Evolutionary conservation across 129 eudicot species (phyloP).

Genomic region (Tanacetum coccineum): DNA sequence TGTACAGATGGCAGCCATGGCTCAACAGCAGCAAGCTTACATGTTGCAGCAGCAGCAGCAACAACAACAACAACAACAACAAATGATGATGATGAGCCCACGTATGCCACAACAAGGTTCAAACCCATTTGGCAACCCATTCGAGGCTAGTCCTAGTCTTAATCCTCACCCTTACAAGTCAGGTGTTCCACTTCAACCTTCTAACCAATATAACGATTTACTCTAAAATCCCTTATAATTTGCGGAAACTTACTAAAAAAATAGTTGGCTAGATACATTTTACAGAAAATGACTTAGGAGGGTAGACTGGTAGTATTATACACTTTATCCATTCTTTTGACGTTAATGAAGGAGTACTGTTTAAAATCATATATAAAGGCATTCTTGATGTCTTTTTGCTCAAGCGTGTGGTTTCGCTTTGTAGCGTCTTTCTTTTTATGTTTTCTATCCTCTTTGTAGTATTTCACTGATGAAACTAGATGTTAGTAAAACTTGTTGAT

Average conservation of each 20-base stretch:
- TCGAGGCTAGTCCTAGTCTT: slow-evolving; percentile 20
- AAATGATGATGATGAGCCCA: slow-evolving; percentile 55
- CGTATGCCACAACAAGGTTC: slow-evolving; percentile 32
- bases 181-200: slow-evolving; percentile 60
- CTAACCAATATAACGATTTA: slow-evolving; percentile 64
- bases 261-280: not conserved
- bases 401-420: not conserved
- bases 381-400: not conserved
- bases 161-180: slow-evolving; percentile 42
- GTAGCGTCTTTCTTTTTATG: too few relatives aligned
- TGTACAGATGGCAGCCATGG: slow-evolving; percentile 77
- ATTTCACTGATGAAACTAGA: not conserved
- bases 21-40: not conserved
- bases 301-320: not conserved
- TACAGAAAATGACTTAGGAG: not conserved
- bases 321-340: not conserved
- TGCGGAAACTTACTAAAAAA: not conserved
- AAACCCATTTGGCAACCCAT: slow-evolving; percentile 56
- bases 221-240: slow-evolving; percentile 25
- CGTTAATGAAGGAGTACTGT: not conserved
- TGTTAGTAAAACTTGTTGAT: not conserved
- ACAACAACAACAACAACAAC: slow-evolving; percentile 22
- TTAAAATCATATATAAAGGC: not conserved
- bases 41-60: slow-evolving; percentile 31
- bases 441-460: too few relatives aligned